A percentile compares a stretch with the other conserved stretches of the same genome.
These are phyloP conservation scores for Pichia paraexigua DNA, from an alignment of 805 yeast species.

Conservation along the genomic window DNA sequence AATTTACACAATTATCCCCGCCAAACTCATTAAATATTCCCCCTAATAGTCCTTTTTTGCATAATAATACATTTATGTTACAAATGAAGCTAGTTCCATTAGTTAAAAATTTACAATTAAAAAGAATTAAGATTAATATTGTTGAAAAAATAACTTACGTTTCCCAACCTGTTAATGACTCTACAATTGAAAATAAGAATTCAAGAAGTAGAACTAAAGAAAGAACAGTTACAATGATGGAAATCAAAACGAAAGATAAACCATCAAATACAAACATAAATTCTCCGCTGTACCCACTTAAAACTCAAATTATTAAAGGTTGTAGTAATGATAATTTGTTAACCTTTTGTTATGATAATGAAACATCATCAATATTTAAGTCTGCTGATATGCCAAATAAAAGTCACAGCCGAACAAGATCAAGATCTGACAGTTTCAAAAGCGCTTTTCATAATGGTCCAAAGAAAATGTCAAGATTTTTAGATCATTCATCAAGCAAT, in stretches of 20 bases:
- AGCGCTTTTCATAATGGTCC: conserved; percentile 1
- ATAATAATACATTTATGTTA: conserved; percentile 31
- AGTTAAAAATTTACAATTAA: conserved; percentile 51
- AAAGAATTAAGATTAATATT: conserved; percentile 57
- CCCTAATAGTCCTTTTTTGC: conserved; percentile 4
- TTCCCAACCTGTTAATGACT: conserved; percentile 27
- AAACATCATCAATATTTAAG: conserved; percentile 6
- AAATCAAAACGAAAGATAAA: conserved; percentile 50
- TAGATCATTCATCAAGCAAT: conserved; percentile 11
- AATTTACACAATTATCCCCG: conserved; percentile 57
- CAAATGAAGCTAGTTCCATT: conserved; percentile 62
- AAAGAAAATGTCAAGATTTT: conserved; percentile 16
- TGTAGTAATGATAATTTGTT: conserved; percentile 56
- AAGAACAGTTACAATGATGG: conserved; percentile 50
- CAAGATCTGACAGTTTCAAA: background rate
- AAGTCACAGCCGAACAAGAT: background rate
- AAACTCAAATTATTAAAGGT: conserved; percentile 52
- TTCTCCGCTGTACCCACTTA: conserved; percentile 22
- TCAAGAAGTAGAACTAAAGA: conserved; percentile 36
- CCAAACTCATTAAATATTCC: conserved; percentile 4
- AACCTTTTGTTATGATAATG: conserved; percentile 43
- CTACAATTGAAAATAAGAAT: background rate
- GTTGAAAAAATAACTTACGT: conserved; percentile 59
- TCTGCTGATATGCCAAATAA: background rate
- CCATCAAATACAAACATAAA: conserved; percentile 15